phyloP scores from a whole-genome alignment of 129 eudicot species.

The Ambrosia trifida region DNA sequence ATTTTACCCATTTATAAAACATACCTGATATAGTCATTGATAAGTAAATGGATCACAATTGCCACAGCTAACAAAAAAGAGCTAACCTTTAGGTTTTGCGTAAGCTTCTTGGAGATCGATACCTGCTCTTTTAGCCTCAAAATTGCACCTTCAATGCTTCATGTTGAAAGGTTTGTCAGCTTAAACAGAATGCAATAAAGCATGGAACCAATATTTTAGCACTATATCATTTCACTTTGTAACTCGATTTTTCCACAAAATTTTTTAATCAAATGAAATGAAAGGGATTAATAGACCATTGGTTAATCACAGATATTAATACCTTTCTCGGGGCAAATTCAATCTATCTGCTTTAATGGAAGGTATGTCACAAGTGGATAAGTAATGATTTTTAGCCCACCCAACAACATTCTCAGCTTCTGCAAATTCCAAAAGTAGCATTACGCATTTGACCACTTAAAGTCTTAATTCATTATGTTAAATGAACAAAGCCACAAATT shows the following conservation, averaged over 20 bases:
- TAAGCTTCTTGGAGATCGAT: slow-evolving; percentile 72
- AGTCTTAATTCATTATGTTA: slow-evolving; percentile 7
- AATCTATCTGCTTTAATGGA: slow-evolving; percentile 64
- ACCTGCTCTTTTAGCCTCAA: slow-evolving; percentile 81
- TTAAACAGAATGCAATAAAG: slow-evolving; percentile 14
- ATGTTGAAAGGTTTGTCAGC: slow-evolving; percentile 26
- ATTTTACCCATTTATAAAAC: background rate
- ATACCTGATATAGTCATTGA: background rate
- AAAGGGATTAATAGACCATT: background rate
- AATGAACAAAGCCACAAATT: too few relatives aligned
- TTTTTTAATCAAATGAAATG: background rate
- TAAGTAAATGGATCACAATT: slow-evolving; percentile 6
- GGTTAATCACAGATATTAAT: slow-evolving; percentile 21
- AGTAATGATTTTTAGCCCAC: slow-evolving; percentile 93
- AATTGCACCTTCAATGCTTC: slow-evolving; percentile 85
- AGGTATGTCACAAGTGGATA: slow-evolving; percentile 70
- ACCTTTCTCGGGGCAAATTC: slow-evolving; percentile 83
- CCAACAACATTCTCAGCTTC: slow-evolving; percentile 98
- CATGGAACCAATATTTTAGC: background rate
- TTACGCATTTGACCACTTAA: slow-evolving; percentile 13
- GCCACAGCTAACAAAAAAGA: background rate
- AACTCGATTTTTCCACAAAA: too few relatives aligned
- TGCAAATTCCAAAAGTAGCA: slow-evolving; percentile 30
- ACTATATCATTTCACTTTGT: background rate
- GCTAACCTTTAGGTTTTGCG: slow-evolving; percentile 83